A percentile compares a stretch with the other conserved stretches of the same genome.
Conservation (phyloP, 148 eudicot genomes). For the Talinum fruticosum region DNA sequence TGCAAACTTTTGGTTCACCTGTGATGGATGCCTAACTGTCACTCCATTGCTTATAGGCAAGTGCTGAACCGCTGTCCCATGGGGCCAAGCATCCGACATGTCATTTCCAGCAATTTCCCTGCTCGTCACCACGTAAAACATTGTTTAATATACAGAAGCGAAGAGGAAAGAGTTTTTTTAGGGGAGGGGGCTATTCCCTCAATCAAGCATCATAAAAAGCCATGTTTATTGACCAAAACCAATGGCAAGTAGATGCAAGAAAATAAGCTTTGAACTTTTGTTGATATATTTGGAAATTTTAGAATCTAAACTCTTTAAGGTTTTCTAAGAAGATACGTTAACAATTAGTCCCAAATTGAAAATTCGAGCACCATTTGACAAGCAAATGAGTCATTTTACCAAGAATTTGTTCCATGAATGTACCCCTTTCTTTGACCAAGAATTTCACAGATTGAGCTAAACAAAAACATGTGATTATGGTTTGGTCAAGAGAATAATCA, state of each 20-base stretch:
- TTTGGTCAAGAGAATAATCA: neutral
- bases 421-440: too few species aligned
- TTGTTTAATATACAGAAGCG: neutral
- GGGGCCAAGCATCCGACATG: conserved; percentile 36
- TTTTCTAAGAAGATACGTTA: too few species aligned
- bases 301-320: too few species aligned
- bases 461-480: neutral
- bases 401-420: too few species aligned
- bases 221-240: neutral
- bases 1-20: conserved; percentile 34
- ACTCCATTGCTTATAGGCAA: conserved; percentile 33
- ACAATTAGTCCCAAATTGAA: too few species aligned
- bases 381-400: too few species aligned
- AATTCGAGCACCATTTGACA: too few species aligned
- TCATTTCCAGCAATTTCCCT: conserved; percentile 41
- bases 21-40: conserved; percentile 42
- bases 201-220: neutral
- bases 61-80: conserved; percentile 28
- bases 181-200: too few species aligned
- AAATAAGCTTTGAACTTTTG: too few species aligned
- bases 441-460: too few species aligned
- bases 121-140: neutral
- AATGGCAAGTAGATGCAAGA: too few species aligned
- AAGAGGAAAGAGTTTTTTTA: neutral
- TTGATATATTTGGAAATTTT: too few species aligned